Base-by-base conservation (phyloP, 2,329 filamentous ascomycete species). In the Thielaviopsis populi region DNA sequence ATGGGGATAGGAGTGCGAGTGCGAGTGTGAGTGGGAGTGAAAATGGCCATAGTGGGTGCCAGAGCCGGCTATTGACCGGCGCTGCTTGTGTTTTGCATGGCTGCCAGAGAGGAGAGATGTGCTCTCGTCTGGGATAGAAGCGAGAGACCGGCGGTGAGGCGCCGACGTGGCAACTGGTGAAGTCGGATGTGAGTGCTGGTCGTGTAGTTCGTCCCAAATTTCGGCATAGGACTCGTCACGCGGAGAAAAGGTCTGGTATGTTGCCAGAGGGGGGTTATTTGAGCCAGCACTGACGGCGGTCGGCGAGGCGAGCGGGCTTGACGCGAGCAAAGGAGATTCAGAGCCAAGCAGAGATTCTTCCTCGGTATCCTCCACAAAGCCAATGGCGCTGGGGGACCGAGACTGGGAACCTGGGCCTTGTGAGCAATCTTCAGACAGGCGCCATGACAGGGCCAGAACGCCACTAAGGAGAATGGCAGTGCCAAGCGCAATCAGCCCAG, bases 371-470 rank as follows among this genome's bases (percentile, higher is more conserved):
- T 91, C 87, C 46, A 95, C 80, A 24, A 95, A 81, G 37, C 89
- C 91, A 65, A 96, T 80, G 4, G 91, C 91, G 1, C 91, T 91
- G 0, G 89, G 84, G 2, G 81, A 84, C 48, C 78, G 79, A 68
- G 80, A 82, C 69, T 86, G 85, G 7, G 56, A 33, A 10, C 42
- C 24, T 30, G 24, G 24, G 4, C 46, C n/a, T 43, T 58, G 61
- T 2, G 56, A 30, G 19, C 58, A 62, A 68, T 87, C 86, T 70
- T 92, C 88, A 72, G 88, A 89, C 64, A 99, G 80, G 66, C 94
- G 86, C 92, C 94, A 97, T 41, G 91, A 96, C 2, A 99, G 79
- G 48, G 91, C 91, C 17, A 97, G 79, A 1, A 99, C 94, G 53
- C 94, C 94, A 0, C 85, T 84, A 0, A 99, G 81, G 19, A 99